phyloP scores from a whole-genome alignment of 495 filamentous ascomycete species.

The Neurospora hispaniola region DNA sequence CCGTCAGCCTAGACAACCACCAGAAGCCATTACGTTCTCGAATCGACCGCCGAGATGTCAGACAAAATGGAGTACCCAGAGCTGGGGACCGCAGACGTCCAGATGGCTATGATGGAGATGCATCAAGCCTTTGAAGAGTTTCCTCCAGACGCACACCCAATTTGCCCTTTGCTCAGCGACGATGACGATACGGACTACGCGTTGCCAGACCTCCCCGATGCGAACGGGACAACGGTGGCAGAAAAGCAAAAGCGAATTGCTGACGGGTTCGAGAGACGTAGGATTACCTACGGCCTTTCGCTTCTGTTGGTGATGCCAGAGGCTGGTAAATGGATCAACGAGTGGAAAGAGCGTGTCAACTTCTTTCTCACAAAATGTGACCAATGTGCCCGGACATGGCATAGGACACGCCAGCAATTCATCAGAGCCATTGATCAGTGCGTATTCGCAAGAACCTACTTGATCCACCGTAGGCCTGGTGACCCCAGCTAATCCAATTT shows the following conservation, averaged over 20 bases:
- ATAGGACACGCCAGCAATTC: slow-evolving; percentile 40
- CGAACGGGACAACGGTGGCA: slow-evolving; percentile 16
- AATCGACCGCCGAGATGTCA: slow-evolving; percentile 13
- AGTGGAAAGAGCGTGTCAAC: slow-evolving; percentile 42
- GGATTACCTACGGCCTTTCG: slow-evolving; percentile 51
- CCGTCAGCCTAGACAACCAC: background rate
- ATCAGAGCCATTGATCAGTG: slow-evolving; percentile 34
- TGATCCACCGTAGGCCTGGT: background rate
- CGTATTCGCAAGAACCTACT: background rate
- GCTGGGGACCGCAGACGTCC: slow-evolving; percentile 5
- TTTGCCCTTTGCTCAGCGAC: slow-evolving; percentile 33
- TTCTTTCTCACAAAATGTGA: slow-evolving; percentile 56
- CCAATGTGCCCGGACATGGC: slow-evolving; percentile 69
- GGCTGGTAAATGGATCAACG: slow-evolving; percentile 45
- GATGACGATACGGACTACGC: slow-evolving; percentile 45
- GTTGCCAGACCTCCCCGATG: slow-evolving; percentile 29
- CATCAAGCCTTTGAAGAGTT: slow-evolving; percentile 20
- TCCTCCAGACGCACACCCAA: slow-evolving; percentile 26
- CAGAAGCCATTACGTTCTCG: background rate
- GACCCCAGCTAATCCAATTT: background rate
- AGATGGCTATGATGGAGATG: slow-evolving; percentile 15
- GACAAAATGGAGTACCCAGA: background rate
- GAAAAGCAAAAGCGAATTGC: slow-evolving; percentile 34
- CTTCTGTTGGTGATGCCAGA: slow-evolving; percentile 59
- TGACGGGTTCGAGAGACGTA: slow-evolving; percentile 40